phyloP scores from a whole-genome alignment of 2,329 filamentous ascomycete species.

The Malbranchea cinnamomea region DNA sequence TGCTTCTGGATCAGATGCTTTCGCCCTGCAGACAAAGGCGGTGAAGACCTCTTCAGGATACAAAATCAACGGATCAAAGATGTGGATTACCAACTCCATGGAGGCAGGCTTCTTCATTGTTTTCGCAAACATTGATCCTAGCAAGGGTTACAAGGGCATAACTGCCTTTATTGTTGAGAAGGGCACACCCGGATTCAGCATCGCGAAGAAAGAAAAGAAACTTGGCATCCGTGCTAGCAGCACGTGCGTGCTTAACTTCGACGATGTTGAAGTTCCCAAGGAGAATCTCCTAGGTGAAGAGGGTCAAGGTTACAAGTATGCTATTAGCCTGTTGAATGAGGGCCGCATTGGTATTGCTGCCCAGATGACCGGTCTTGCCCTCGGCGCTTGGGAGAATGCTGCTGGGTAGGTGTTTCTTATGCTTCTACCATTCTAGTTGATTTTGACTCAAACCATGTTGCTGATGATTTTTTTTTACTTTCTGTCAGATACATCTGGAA shows the following conservation, averaged over 20 bases:
- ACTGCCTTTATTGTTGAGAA: conserved; percentile 93
- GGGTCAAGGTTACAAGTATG: conserved; percentile 95
- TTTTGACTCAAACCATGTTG: no score
- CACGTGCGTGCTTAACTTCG: conserved; percentile 94
- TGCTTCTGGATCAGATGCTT: conserved; percentile 85
- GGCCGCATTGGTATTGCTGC: conserved; percentile 95
- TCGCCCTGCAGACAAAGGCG: conserved; percentile 84
- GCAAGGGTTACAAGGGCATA: conserved; percentile 92
- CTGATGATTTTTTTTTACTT: no score
- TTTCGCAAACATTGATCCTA: conserved; percentile 86
- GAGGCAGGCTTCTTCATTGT: conserved; percentile 94
- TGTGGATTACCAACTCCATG: conserved; percentile 99
- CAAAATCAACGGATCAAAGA: conserved; percentile 81
- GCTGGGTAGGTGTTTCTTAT: conserved; percentile 41
- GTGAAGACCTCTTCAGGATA: conserved; percentile 71
- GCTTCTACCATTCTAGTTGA: conserved; percentile 1
- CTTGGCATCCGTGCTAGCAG: conserved; percentile 89
- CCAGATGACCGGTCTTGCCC: conserved; percentile 86
- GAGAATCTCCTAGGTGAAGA: conserved; percentile 77
- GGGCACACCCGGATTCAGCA: conserved; percentile 71
- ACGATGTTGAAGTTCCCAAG: conserved; percentile 82
- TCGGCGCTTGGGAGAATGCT: conserved; percentile 91
- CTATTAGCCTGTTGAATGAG: conserved; percentile 86
- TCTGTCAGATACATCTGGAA: conserved; percentile 73
- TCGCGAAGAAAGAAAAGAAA: conserved; percentile 99